Evolutionary conservation across 352 stramenopile species (phyloP), one percentile per base, ranked within the genome.

Genomic region (Globisporangium recalcitrans): DNA sequence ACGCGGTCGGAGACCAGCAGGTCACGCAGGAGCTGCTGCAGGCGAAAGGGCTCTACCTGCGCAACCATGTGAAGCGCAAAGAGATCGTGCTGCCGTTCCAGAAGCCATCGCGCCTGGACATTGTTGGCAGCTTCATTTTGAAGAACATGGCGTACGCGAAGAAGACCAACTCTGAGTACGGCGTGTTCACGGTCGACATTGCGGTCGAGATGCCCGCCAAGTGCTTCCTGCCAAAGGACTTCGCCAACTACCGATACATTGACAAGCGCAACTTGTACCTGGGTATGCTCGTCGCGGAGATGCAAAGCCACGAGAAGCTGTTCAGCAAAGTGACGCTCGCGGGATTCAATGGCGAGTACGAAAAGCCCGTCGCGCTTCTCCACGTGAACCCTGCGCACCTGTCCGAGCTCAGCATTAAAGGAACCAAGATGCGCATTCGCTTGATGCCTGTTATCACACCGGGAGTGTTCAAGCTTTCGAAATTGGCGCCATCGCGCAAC

Each of bases 191-290:
- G 0, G 72, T 97, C 34, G 88, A 97, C 60, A 42, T 97, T 16
- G 77, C 87, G 0, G 72, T 96, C 14, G 77, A 91, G 65, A 96
- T 97, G 64, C 90, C 90, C 0, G 52, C 66, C 7, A 65, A 61
- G 7, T 96, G 88, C 69, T 93, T 97, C 62, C 46, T 95, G 21
- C 84, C 85, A 10, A 95, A 96, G 65, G 90, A 97, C 63, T 93
- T 94, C 65, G 69, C 84, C 48, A 96, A 96, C 73, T 95, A 94
- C 70, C 73, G 85, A 26, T 97, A 96, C 65, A 78, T 88, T 5
- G 88, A 97, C 77, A 97, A 96, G 71, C 77, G 88, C 32, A 91
- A 87, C 55, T 54, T 97, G 63, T 97, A 96, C 60, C 64, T 96
- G 0, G 87, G 82, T 3, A 79, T 96, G 21, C 42, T 97, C 24